Conservation (phyloP, 139 green algal species). For the Micractinium conductrix region DNA sequence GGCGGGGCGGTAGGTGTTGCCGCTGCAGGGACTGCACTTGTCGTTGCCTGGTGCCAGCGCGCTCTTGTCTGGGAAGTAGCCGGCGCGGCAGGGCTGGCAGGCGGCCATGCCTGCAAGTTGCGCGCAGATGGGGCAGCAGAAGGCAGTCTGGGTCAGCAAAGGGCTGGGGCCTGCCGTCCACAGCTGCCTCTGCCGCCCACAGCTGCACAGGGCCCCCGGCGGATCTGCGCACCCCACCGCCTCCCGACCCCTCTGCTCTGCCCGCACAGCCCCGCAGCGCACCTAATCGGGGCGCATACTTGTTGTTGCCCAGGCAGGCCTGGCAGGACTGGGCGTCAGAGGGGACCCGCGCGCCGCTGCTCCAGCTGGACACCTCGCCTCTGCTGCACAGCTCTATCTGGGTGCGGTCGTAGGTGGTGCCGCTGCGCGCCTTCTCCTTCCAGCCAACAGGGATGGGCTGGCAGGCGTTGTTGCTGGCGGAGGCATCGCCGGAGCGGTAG, state of each 20-base stretch:
- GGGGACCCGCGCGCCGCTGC: not conserved
- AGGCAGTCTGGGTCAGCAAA: not conserved
- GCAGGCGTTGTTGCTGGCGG: conserved; percentile 11
- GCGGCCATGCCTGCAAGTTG: not conserved
- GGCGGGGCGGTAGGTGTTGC: not conserved
- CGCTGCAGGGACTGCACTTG: not conserved
- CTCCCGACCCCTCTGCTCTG: too few relatives aligned
- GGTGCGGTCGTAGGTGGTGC: not conserved
- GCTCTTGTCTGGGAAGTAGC: conserved; percentile 8
- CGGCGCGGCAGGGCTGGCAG: not conserved
- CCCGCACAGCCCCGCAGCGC: not conserved
- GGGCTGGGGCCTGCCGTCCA: not conserved
- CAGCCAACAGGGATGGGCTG: not conserved
- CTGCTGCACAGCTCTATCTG: conserved; percentile 6
- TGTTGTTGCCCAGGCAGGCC: not conserved
- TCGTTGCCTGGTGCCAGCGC: not conserved
- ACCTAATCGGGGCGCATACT: conserved; percentile 1
- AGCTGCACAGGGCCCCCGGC: not conserved
- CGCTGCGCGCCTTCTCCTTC: not conserved
- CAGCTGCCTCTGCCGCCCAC: not conserved
- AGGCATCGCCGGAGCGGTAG: conserved; percentile 13
- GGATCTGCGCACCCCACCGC: too few relatives aligned
- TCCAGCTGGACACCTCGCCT: conserved; percentile 5
- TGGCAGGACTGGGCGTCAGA: not conserved
- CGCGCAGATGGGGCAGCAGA: not conserved